A percentile compares a stretch with the other conserved stretches of the same genome.
Evolutionary conservation across 257 asterid species (phyloP).

Genomic region (Catharanthus roseus): DNA sequence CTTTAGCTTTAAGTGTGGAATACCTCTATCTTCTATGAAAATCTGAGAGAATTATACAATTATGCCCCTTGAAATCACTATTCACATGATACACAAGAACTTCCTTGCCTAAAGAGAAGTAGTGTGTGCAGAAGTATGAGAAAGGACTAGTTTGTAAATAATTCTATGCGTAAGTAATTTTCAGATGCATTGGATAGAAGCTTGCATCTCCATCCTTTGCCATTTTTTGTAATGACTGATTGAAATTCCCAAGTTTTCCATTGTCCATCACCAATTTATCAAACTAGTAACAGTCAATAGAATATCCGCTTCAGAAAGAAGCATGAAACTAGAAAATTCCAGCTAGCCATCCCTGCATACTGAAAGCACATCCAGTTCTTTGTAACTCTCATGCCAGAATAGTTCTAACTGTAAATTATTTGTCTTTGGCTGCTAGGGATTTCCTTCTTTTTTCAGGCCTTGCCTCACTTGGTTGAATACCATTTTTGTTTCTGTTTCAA

Average conservation of each 20-base stretch:
- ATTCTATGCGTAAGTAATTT: neutral
- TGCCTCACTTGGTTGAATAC: neutral
- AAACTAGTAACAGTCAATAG: neutral
- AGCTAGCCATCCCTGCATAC: neutral
- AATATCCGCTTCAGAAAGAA: neutral
- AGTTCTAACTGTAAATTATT: no score
- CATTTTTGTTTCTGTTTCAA: neutral
- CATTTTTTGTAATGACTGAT: neutral
- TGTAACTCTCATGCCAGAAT: neutral
- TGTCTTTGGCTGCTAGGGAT: neutral
- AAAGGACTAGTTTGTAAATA: no score
- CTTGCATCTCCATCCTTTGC: neutral
- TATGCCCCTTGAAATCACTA: neutral
- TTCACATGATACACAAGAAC: neutral
- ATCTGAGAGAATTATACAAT: neutral
- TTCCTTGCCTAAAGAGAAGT: neutral
- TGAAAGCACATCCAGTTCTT: neutral
- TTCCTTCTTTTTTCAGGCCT: neutral
- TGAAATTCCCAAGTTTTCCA: neutral
- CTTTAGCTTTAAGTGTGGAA: neutral
- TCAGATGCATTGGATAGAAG: neutral
- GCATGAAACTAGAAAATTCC: neutral
- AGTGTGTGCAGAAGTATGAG: neutral
- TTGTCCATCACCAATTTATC: neutral
- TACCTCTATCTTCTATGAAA: neutral